A percentile compares a stretch with the other conserved stretches of the same genome.
These are phyloP conservation scores for Botrytis elliptica DNA, from an alignment of 2,329 filamentous ascomycete genomes.

Conservation along the genomic window DNA sequence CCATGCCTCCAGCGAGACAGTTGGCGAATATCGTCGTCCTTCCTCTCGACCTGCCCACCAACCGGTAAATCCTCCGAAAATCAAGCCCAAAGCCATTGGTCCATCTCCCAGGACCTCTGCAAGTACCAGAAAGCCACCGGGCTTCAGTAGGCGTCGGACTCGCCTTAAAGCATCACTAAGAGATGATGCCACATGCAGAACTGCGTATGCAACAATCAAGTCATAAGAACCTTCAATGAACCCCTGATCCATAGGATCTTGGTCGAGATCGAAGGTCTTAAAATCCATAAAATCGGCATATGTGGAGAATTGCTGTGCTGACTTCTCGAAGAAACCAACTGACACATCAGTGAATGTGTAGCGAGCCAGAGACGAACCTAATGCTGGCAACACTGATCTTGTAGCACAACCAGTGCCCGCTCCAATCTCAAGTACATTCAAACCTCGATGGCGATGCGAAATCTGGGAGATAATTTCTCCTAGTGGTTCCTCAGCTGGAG, in stretches of 20 bases:
- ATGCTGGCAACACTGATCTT: not conserved
- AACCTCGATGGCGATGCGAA: not conserved
- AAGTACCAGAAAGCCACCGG: not conserved
- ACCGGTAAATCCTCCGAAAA: not conserved
- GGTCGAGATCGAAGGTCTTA: not conserved
- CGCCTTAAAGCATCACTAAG: not conserved
- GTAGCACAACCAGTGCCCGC: not conserved
- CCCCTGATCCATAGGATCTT: not conserved
- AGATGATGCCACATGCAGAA: not conserved
- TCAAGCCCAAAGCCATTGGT: not conserved
- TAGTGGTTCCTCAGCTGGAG: not conserved
- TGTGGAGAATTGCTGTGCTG: not conserved
- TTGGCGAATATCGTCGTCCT: conserved; percentile 9
- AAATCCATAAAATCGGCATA: not conserved
- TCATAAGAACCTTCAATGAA: not conserved
- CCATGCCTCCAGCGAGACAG: conserved; percentile 26
- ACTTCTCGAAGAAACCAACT: not conserved
- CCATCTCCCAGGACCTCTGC: not conserved
- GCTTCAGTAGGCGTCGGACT: not conserved
- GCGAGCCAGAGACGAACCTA: not conserved
- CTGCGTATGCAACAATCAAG: not conserved
- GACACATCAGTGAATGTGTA: not conserved
- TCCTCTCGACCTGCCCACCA: conserved; percentile 27
- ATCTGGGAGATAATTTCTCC: not conserved
- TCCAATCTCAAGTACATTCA: not conserved